Evolutionary conservation across 345 rosid species (phyloP).

Genomic region (Salix dunnii): DNA sequence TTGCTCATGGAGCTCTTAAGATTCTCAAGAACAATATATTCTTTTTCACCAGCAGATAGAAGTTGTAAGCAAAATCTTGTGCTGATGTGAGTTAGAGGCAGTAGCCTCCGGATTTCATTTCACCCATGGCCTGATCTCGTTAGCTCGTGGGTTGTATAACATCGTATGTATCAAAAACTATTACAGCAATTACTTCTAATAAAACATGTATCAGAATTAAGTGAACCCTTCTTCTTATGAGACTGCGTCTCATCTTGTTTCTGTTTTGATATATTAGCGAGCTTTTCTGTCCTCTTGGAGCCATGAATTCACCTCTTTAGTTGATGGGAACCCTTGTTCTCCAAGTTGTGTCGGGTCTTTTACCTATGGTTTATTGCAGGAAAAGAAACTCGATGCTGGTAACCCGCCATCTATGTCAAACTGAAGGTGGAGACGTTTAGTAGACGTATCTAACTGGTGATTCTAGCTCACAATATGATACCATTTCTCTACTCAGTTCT

Average conservation of each 20-base stretch:
- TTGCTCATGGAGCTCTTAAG: conserved; percentile 15
- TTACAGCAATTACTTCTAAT: conserved; percentile 7
- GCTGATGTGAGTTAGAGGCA: neutral
- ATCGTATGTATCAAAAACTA: conserved; percentile 17
- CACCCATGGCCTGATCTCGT: neutral
- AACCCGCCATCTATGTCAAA: neutral
- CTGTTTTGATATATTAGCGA: neutral
- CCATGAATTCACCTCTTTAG: neutral
- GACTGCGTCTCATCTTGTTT: neutral
- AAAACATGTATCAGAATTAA: neutral
- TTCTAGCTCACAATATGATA: neutral
- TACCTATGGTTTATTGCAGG: neutral
- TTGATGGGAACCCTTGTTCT: neutral
- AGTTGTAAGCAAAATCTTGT: conserved; percentile 5
- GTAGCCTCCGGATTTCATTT: neutral
- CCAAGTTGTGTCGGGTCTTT: neutral
- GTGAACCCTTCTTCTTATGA: neutral
- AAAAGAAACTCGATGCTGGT: neutral
- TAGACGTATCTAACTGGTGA: neutral
- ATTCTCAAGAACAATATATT: neutral
- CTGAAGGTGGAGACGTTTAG: neutral
- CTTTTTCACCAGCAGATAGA: conserved; percentile 10
- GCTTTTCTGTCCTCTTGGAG: neutral
- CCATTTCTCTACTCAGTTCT: neutral
- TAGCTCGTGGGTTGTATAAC: conserved; percentile 13